Base-by-base conservation (phyloP, 208 protist species). In the Leishmania lainsoni region DNA sequence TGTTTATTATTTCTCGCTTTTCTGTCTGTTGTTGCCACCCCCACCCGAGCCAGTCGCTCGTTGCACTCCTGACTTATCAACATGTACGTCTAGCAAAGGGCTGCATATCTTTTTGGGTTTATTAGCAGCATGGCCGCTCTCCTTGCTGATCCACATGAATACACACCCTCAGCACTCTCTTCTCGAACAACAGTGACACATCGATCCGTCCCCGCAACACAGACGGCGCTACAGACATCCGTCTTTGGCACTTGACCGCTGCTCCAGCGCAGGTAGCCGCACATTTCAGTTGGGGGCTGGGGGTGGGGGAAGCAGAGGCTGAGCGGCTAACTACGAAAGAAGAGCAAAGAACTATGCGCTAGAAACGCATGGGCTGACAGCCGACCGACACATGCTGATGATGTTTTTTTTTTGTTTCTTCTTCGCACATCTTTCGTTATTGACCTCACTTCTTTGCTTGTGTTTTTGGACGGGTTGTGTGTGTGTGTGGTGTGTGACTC, bases 401-500 rank as follows among this genome's bases (percentile, higher is more conserved):
- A 20, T 26, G 3, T 70, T 39, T 48, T 39, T 39, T 22, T 71
- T 14, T 35, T 26, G n/a, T 32, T 54, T 54, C 26, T 35, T 5
- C n/a, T 35, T 22, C 39, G 35, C 35, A 1, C 35, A 39, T 39
- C 35, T 39, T 39, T 39, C 35, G 17, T 6, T 20, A 66, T 66
- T 66, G 17, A 0, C 61, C 61, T 66, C 29, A 9, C 26, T 66
- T 66, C 9, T 66, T 66, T 26, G 35, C 2, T 1, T 39, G 35
- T 39, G 35, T 39, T 39, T 39, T 39, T 39, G 35, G 8, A 66
- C 22, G 20, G 10, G 59, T 66, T 65, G 59, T 65, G 59, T n/a
- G 59, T 70, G 65, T 70, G 3, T 20, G 65, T 70, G 65, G 65
- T 72, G 66, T 72, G 66, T 72, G 63, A 29, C 29, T 71, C 17